Percentiles rank a stretch among this genome's conserved stretches.
These are phyloP conservation scores for Podosphaera xanthii DNA, from an alignment of 2,329 filamentous ascomycete species.

Conservation along the genomic window DNA sequence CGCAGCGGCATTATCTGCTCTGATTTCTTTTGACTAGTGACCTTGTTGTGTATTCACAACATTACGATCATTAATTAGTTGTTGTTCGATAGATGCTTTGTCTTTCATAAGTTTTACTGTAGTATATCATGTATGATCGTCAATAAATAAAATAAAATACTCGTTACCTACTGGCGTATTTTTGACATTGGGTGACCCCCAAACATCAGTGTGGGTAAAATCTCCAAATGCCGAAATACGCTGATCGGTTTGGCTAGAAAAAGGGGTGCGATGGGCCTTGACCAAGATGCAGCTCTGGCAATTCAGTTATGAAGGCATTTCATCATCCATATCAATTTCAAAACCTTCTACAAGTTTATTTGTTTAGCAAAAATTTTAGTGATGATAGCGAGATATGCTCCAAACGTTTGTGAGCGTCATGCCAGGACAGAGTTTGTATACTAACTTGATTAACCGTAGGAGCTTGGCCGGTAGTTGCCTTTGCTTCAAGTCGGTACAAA, in stretches of 20 bases:
- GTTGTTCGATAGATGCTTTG: neutral
- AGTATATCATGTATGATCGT: neutral
- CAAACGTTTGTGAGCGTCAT: neutral
- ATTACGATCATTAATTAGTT: neutral
- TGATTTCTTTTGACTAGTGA: neutral
- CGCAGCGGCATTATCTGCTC: neutral
- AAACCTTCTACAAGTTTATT: neutral
- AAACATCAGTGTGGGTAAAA: neutral
- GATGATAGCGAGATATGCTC: neutral
- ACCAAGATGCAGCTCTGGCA: neutral
- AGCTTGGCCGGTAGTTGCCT: neutral
- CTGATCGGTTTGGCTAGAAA: neutral
- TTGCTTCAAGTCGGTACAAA: neutral
- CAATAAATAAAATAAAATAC: neutral
- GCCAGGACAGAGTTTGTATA: neutral
- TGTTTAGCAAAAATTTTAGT: neutral
- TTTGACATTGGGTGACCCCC: neutral
- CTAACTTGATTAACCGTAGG: neutral
- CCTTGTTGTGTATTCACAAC: neutral
- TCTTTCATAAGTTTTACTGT: neutral
- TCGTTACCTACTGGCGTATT: neutral
- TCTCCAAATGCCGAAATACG: neutral
- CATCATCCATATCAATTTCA: neutral
- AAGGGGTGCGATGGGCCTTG: neutral
- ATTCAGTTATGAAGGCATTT: neutral